Base-by-base conservation (phyloP, 2,329 filamentous ascomycete species). In the Ophiosphaerella herpotricha region DNA sequence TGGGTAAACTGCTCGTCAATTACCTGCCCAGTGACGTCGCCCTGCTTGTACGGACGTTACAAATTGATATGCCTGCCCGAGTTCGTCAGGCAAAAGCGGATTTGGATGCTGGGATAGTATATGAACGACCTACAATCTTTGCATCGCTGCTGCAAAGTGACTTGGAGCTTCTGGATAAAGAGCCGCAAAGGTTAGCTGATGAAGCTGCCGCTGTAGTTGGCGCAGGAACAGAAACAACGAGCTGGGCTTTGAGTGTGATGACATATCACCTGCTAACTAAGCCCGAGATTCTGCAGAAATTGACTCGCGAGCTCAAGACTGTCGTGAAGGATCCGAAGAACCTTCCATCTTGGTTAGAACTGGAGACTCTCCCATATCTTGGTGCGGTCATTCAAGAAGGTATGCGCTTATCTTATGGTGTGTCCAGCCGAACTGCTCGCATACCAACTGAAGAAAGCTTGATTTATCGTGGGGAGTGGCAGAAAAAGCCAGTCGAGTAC, bases 161-260 rank as follows among this genome's bases (percentile, higher is more conserved):
- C 23, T 39, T 60, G 23, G 47, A 52, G 5, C 29, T 52, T 2
- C 35, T 54, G n/a, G 60, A 64, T 2, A 64, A 66, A 29, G 57
- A 57, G 16, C 51, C 54, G 12, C 56, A 61, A n/a, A 62, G 70
- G 12, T 46, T 73, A 5, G 54, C 60, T 1, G 68, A 71, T 33
- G 70, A 73, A 52, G 68, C 60, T 8, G 54, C 63, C 23, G 67
- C 58, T 7, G 57, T 72, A 2, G 48, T 72, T 9, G 70, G 67
- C 29, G 70, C 70, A 2, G 70, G 68, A 7, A 72, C 70, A 16
- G 67, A 71, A 21, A 73, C 70, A 2, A 72, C 67, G 5, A 63
- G 67, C 9, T 65, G 65, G 60, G 58, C 60, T 18, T 39, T 67
- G 42, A 41, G 58, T 18, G 60, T 61, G 2, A 61, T 65, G 12